Base-by-base conservation (phyloP, 148 eudicot genomes). In the Beta vulgaris region DNA sequence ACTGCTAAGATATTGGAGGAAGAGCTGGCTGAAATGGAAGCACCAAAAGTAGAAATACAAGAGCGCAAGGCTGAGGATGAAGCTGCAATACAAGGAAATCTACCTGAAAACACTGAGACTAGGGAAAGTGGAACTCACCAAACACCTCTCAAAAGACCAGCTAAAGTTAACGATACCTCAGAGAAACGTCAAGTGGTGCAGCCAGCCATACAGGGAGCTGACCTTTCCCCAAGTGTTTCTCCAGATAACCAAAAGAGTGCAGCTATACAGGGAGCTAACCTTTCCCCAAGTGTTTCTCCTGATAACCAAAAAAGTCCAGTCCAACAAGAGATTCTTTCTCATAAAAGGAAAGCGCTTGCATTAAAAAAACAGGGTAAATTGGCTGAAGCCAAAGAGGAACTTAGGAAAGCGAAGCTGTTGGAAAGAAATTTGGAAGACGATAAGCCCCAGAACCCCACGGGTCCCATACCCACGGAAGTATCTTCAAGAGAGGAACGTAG, bases 311-410 rank as follows among this genome's bases (percentile, higher is more conserved):
- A 62, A 23, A 82, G 76, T 76, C 74, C 98, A 44, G 72, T 82
- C 34, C 76, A 80, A 77, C 85, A 86, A 78, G 88, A 88, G 68
- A 90, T 95, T 68, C 82, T 92, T 58, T 78, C 82, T 67, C 92
- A 85, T 63, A 95, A 92, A 60, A 89, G 87, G 79, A 89, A 80
- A 77, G 98, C 98, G 18, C 72, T 95, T 31, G 81, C 84, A 26
- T 77, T 92, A 54, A 95, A 92, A 83, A 87, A 88, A 83, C 96
- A 90, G 63, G 97, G 98, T 63, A 95, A 88, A 75, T 37, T 95
- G 73, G 88, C 82, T 12, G 98, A 94, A 84, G 98, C 97, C 25
- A 87, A 86, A 79, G 97, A 88, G 32, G 98, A 91, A 71, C 92
- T 91, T 71, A 72, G 87, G 78, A 84, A 82, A 82, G 97, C 97